Conservation (phyloP, 192 early-diverging fungal genomes). For the Podila epigama region DNA sequence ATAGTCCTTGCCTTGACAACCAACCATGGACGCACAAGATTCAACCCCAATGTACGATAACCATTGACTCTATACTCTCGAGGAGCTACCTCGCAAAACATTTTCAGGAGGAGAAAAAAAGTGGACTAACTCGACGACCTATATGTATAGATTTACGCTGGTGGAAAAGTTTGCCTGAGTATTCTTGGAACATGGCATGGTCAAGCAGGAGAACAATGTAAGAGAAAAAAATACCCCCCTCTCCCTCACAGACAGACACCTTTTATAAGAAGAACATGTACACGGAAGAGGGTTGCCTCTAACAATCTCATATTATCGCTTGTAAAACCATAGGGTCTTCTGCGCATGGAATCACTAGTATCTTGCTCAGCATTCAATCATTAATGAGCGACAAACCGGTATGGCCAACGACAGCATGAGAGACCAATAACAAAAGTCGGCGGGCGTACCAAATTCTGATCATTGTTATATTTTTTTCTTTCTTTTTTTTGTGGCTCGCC, state of each 20-base stretch:
- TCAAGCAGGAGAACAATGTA: conserved; percentile 61
- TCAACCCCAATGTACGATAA: conserved; percentile 69
- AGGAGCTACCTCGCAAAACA: background rate
- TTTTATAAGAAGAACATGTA: background rate
- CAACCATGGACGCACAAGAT: conserved; percentile 52
- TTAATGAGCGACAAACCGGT: conserved; percentile 65
- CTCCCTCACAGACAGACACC: background rate
- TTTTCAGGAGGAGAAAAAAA: too few species aligned
- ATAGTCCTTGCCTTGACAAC: conserved; percentile 64
- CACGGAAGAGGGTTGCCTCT: too few species aligned
- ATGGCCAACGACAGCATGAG: too few species aligned
- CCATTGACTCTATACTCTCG: background rate
- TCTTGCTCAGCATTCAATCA: conserved; percentile 68
- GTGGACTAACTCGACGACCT: too few species aligned
- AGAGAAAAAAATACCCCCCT: conserved; percentile 18
- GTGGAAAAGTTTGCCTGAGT: conserved; percentile 65
- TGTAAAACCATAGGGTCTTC: conserved; percentile 47
- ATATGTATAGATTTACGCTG: conserved; percentile 42
- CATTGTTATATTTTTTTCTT: background rate
- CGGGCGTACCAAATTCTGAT: background rate
- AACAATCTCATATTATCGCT: background rate
- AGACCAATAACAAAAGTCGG: conserved; percentile 1
- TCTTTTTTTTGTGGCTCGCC: background rate
- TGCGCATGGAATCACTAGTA: conserved; percentile 66
- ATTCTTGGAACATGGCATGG: conserved; percentile 72